A percentile compares a stretch with the other conserved stretches of the same genome.
Conservation (phyloP, 179 eudicot species). For the Drosera spatulata region DNA sequence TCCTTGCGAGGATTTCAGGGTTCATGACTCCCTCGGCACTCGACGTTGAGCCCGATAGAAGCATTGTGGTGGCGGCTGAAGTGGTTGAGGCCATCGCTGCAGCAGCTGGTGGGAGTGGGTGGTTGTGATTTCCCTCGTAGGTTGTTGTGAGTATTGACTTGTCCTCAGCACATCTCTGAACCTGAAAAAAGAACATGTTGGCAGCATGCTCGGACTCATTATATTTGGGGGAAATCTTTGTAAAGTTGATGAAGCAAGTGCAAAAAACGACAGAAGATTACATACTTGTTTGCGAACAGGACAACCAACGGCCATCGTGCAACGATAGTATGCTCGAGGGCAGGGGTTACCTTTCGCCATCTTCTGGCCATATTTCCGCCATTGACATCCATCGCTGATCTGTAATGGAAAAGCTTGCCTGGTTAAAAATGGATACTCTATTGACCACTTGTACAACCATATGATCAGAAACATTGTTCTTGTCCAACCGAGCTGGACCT, state of each 20-base stretch:
- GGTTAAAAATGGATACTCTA: background rate
- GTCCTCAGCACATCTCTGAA: constrained; percentile 92
- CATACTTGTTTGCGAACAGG: constrained; percentile 79
- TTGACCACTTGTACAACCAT: no score
- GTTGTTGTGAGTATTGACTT: constrained; percentile 73
- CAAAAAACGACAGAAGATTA: background rate
- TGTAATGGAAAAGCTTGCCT: constrained; percentile 10
- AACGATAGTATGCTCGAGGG: constrained; percentile 90
- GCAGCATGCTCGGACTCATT: background rate
- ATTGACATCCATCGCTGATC: constrained; percentile 96
- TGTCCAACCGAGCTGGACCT: background rate
- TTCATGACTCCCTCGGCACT: constrained; percentile 67
- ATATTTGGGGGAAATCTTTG: background rate
- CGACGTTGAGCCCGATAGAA: constrained; percentile 79
- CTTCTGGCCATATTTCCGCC: constrained; percentile 97
- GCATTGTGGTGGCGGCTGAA: constrained; percentile 81
- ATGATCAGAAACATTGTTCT: background rate
- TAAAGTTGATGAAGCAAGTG: background rate
- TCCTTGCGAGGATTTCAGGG: constrained; percentile 65
- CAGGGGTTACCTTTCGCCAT: constrained; percentile 99
- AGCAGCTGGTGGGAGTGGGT: constrained; percentile 88
- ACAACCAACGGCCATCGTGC: constrained; percentile 88
- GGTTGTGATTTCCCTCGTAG: constrained; percentile 88
- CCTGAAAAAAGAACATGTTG: constrained; percentile 7
- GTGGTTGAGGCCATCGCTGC: constrained; percentile 95